A percentile compares a stretch with the other conserved stretches of the same genome.
Evolutionary conservation across 148 eudicot genomes (phyloP).

Genomic region (Spergularia marina): DNA sequence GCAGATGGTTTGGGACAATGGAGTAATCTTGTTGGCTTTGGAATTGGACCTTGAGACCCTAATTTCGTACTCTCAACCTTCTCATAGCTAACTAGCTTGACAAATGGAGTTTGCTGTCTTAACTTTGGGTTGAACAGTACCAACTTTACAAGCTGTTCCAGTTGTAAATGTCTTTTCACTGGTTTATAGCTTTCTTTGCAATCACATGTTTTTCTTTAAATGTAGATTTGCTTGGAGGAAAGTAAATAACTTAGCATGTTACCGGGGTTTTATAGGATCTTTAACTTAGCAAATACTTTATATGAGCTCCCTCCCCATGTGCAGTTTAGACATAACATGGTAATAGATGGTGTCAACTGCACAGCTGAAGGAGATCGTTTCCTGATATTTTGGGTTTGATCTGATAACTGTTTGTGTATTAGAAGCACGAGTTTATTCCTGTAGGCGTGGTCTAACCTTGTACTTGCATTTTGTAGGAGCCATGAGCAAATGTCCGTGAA

Average conservation of each 20-base stretch:
- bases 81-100: too few relatives aligned
- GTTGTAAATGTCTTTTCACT: too few relatives aligned
- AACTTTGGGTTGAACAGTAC: too few relatives aligned
- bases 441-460: background rate
- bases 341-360: background rate
- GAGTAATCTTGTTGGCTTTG: background rate
- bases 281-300: background rate
- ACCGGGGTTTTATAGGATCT: background rate
- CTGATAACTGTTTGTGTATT: background rate
- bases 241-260: background rate
- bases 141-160: too few relatives aligned
- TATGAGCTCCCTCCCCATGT: background rate
- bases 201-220: background rate
- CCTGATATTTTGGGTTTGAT: background rate
- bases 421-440: background rate
- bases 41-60: too few relatives aligned
- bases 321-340: background rate
- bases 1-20: background rate
- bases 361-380: background rate
- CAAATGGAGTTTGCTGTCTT: too few relatives aligned
- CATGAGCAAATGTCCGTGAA: constrained; percentile 87
- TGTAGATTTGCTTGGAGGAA: background rate
- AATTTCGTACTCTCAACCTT: too few relatives aligned
- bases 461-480: constrained; percentile 47
- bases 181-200: too few relatives aligned